Evolutionary conservation across 257 asterid species (phyloP).

Genomic region (Solanum raphanifolium): DNA sequence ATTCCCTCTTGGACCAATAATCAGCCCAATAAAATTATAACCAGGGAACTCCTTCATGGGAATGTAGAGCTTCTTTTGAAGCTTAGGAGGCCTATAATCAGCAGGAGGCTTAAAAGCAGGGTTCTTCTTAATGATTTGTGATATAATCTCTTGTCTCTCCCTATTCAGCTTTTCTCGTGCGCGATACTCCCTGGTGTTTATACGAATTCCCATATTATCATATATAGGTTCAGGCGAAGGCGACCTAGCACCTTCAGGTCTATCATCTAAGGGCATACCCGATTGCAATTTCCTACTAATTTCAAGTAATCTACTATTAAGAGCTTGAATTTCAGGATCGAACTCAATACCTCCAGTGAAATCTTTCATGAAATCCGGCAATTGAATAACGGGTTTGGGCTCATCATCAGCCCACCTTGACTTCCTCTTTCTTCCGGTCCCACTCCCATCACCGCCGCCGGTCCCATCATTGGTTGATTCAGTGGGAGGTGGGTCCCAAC

Average conservation of each 20-base stretch:
- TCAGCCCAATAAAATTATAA: conserved; percentile 82
- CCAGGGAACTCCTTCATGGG: conserved; percentile 97
- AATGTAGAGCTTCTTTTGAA: conserved; percentile 79
- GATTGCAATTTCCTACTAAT: conserved; percentile 85
- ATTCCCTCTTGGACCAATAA: conserved; percentile 93
- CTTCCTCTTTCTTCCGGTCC: conserved; percentile 68
- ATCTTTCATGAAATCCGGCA: conserved; percentile 84
- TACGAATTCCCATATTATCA: conserved; percentile 80
- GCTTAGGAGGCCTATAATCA: conserved; percentile 96
- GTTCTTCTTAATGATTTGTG: conserved; percentile 77
- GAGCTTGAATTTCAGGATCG: conserved; percentile 82
- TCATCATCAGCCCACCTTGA: conserved; percentile 96
- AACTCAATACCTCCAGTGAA: conserved; percentile 80
- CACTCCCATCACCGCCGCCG: conserved; percentile 22
- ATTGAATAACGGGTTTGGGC: conserved; percentile 62
- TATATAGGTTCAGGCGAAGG: conserved; percentile 96
- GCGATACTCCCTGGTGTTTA: conserved; percentile 90
- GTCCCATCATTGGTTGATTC: conserved; percentile 38
- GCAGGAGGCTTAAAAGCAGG: conserved; percentile 97
- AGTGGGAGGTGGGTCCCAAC: conserved; percentile 87
- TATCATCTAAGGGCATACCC: conserved; percentile 76
- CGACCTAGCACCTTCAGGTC: conserved; percentile 87
- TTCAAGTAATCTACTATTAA: conserved; percentile 74
- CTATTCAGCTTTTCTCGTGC: conserved; percentile 77
- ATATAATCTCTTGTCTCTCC: conserved; percentile 88